phyloP scores from a whole-genome alignment of 805 yeast genomes.

The Scheffersomyces stipitis region DNA sequence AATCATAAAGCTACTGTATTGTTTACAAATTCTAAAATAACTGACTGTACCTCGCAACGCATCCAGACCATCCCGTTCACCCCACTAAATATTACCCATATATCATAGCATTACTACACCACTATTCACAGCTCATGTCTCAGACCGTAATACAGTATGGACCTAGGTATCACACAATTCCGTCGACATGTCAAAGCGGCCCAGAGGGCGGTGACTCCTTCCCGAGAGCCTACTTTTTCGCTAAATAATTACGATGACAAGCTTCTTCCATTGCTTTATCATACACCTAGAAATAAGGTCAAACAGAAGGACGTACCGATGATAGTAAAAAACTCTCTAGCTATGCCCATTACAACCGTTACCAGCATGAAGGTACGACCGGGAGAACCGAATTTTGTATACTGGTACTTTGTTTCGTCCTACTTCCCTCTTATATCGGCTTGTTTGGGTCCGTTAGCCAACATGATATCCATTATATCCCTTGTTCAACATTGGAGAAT shows the following conservation, averaged over 20 bases:
- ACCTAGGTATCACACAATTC: no score
- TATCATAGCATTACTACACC: no score
- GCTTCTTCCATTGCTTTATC: neutral
- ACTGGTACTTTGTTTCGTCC: conserved; percentile 67
- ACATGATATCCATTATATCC: conserved; percentile 70
- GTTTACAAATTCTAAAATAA: no score
- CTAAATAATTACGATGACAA: neutral
- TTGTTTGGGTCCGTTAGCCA: conserved; percentile 76
- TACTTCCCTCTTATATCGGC: conserved; percentile 77
- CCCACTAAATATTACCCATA: no score
- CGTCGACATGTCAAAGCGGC: neutral
- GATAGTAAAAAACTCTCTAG: conserved; percentile 25
- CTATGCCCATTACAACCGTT: conserved; percentile 32
- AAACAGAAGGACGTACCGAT: neutral
- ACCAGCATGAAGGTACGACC: conserved; percentile 33
- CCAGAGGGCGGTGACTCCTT: neutral
- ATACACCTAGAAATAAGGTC: neutral
- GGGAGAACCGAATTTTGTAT: conserved; percentile 34
- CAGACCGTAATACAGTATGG: no score
- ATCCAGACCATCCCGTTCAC: no score
- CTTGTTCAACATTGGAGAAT: conserved; percentile 68
- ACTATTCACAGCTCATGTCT: no score
- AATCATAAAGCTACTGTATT: no score
- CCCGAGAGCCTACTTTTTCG: neutral
- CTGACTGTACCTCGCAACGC: no score